Base-by-base conservation (phyloP, 768 basidiomycete genomes). In the Phlegmacium glaucopus region DNA sequence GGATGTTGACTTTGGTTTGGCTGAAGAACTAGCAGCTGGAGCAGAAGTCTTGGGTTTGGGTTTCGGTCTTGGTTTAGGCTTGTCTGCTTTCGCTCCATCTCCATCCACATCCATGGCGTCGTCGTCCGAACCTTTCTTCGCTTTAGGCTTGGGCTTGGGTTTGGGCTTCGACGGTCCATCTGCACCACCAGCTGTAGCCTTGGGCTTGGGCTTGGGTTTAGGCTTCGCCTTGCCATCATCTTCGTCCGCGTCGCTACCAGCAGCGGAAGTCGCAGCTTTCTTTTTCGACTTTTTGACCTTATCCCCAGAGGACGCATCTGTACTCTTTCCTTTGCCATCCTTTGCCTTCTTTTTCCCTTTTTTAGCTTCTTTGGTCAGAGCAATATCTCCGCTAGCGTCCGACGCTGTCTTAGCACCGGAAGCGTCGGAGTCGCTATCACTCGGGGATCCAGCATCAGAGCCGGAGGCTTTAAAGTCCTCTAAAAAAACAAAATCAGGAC, bases 391-490 rank as follows among this genome's bases (percentile, higher is more conserved):
- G 50, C 83, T 87, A 36, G 87, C 89, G 59, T 91, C 90, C 0
- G 90, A 91, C 9, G 87, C 90, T 5, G 88, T 91, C 47, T 82
- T 77, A 1, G 83, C 88, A 4, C 82, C 86, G 26, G 83, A 87
- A 5, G 60, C 72, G 67, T 79, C 82, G 1, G 80, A 80, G 42
- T 88, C 90, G 29, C 71, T 76, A 12, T 80, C 87, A 32, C 82
- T 85, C 0, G 94, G 90, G 4, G 94, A 96, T n/a, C 94, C 94
- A 38, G 72, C 75, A 58, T 96, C 94, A 0, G 88, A 89, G 2
- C 72, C 85, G 6, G 87, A 91, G 7, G 85, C 93, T 51, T 84
- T 69, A 79, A 98, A 98, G 67, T 96, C 94, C 65, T 94, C 95
- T 88, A 63, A 13, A 49, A 56, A 29, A 28, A 26, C 25, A 8